phyloP scores from a whole-genome alignment of 2,329 filamentous ascomycete species.

The Monilinia polystroma region DNA sequence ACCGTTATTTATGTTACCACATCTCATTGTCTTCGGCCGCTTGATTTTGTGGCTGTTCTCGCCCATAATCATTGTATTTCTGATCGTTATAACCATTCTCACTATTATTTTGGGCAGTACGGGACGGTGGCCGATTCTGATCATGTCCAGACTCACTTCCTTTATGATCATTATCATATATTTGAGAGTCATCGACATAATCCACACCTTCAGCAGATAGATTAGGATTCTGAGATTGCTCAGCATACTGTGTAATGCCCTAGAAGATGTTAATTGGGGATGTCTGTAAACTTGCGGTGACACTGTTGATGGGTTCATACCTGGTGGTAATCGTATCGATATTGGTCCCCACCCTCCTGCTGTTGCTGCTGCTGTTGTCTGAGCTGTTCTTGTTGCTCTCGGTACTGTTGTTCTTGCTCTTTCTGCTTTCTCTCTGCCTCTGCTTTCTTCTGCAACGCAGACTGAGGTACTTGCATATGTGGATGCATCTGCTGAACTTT shows the following conservation, averaged over 20 bases:
- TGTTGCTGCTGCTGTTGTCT: constrained; percentile 38
- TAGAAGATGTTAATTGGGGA: constrained; percentile 29
- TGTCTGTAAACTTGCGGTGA: not conserved
- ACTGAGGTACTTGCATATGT: constrained; percentile 85
- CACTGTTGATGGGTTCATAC: constrained; percentile 28
- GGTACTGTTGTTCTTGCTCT: constrained; percentile 42
- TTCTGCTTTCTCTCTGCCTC: constrained; percentile 54
- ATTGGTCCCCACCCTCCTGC: constrained; percentile 40
- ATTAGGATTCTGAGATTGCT: constrained; percentile 38
- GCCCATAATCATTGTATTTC: constrained; percentile 38
- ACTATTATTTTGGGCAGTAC: constrained; percentile 38
- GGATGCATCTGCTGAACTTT: constrained; percentile 99
- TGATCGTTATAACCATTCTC: constrained; percentile 39
- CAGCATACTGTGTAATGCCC: constrained; percentile 42
- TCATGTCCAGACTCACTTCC: constrained; percentile 40
- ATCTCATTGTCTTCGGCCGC: constrained; percentile 38
- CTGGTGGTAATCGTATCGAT: constrained; percentile 42
- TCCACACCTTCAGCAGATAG: constrained; percentile 41
- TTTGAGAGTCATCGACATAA: constrained; percentile 51
- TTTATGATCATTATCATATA: constrained; percentile 50
- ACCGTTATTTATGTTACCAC: constrained; percentile 35
- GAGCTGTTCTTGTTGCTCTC: constrained; percentile 38
- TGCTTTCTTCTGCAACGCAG: constrained; percentile 67
- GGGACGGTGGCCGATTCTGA: constrained; percentile 39
- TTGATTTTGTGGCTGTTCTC: constrained; percentile 28